Evolutionary conservation across 352 stramenopile genomes (phyloP).

Genomic region (Phytophthora cajani): DNA sequence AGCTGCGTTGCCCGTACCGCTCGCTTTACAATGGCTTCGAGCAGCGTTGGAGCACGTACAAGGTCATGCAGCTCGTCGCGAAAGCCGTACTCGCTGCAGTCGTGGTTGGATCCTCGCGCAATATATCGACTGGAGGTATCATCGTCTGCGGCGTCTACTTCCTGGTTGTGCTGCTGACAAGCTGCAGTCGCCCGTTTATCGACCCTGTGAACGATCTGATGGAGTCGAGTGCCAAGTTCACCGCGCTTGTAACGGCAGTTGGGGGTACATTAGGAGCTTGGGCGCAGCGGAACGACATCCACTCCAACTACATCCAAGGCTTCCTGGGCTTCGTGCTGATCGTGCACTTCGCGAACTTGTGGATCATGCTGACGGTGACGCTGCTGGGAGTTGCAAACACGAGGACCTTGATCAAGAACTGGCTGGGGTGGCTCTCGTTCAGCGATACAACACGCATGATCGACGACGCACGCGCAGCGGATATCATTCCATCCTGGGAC

Average conservation of each 20-base stretch:
- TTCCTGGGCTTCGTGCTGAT: slow-evolving; percentile 40
- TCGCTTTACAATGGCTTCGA: slow-evolving; percentile 62
- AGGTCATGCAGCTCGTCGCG: slow-evolving; percentile 47
- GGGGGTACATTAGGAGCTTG: slow-evolving; percentile 30
- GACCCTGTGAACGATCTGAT: slow-evolving; percentile 54
- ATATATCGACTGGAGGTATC: slow-evolving; percentile 23
- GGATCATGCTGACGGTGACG: slow-evolving; percentile 41
- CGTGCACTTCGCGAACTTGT: slow-evolving; percentile 44
- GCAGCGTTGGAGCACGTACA: slow-evolving; percentile 52
- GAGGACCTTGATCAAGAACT: slow-evolving; percentile 42
- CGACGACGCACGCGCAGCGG: slow-evolving; percentile 23
- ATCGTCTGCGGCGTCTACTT: slow-evolving; percentile 38
- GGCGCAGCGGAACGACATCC: slow-evolving; percentile 10
- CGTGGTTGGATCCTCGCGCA: slow-evolving; percentile 20
- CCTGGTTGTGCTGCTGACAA: slow-evolving; percentile 35
- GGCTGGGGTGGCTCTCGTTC: slow-evolving; percentile 46
- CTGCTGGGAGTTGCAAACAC: slow-evolving; percentile 42
- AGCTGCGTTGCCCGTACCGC: slow-evolving; percentile 49
- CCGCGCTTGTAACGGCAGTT: slow-evolving; percentile 38
- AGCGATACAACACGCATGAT: slow-evolving; percentile 45
- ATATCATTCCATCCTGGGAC: slow-evolving; percentile 46
- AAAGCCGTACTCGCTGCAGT: slow-evolving; percentile 48
- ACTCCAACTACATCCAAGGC: slow-evolving; percentile 6
- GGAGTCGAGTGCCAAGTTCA: slow-evolving; percentile 46
- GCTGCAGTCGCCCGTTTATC: slow-evolving; percentile 45